Evolutionary conservation across 31 red algal species (phyloP), one percentile per base, ranked within the genome.

Genomic region (Asparagopsis taxiformis): DNA sequence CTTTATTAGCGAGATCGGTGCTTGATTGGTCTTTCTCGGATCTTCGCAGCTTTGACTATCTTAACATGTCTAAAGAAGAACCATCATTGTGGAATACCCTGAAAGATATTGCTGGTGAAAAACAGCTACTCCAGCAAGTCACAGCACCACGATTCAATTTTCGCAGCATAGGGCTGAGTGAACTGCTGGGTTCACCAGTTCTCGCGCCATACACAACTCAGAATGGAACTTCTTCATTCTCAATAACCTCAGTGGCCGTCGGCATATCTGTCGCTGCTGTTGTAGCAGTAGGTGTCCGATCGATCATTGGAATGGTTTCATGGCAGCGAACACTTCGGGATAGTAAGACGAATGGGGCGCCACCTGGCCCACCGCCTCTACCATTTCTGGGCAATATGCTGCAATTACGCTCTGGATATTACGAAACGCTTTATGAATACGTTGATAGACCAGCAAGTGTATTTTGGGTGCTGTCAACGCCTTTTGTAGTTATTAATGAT

Each of bases 401-500:
- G 21, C 31, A 53, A 15, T 72, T 97, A 4, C n/a, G 70, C 17
- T 24, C 50, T 13, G 66, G 55, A 30, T 92, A 84, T 29, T 97
- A 89, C 49, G 56, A 85, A 39, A 92, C 94, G 6, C 69, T 97
- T 16, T 93, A 92, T 67, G 30, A 60, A 3, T 88, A 77, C 46
- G 73, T 97, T 15, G 88, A 92, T 23, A 25, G 73, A 3, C 89
- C 79, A 32, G 79, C 70, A 0, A 82, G 74, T 34, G 65, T 97
- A 3, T 93, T 90, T 52, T 97, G 84, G 77, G 77, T 97, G n/a
- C 55, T 72, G 20, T 84, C 83, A 20, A 83, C 85, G 29, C 94
- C 94, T 2, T 93, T 97, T 51, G 55, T 97, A 17, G 88, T 97
- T 5, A 67, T 97, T 3, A 93, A 84, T 16, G 94, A 92, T 30